Percentiles rank a stretch among this genome's conserved stretches.
phyloP scores from a whole-genome alignment of 1,284 basidiomycete genomes.

The Ceraceosorus guamensis region DNA sequence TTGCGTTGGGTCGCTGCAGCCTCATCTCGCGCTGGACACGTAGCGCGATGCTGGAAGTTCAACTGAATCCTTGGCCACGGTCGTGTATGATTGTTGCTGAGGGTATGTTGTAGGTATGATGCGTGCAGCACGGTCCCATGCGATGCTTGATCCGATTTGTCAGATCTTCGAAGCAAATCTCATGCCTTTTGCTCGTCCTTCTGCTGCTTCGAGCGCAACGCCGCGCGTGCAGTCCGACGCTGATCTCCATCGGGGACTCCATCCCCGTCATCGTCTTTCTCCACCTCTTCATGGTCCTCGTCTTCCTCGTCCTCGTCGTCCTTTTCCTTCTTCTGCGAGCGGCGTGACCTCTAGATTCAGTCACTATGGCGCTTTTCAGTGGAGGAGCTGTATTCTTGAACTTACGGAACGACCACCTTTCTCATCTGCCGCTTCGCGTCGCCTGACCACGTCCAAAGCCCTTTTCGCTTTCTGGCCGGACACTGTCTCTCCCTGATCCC shows the following conservation, averaged over 20 bases:
- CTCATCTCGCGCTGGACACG: too few species aligned
- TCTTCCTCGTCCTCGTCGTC: slow-evolving; percentile 7
- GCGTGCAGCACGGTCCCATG: too few species aligned
- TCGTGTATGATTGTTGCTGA: too few species aligned
- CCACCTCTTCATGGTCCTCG: slow-evolving; percentile 1
- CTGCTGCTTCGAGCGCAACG: neutral
- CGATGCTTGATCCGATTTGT: too few species aligned
- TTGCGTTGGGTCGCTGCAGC: too few species aligned
- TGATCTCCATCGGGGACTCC: neutral
- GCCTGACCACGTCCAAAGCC: slow-evolving; percentile 38
- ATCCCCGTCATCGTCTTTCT: slow-evolving; percentile 3
- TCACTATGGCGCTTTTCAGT: neutral
- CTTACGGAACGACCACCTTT: neutral
- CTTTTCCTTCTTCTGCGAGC: neutral
- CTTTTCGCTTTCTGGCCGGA: slow-evolving; percentile 28
- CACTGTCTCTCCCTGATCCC: slow-evolving; percentile 35
- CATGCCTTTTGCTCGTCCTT: neutral
- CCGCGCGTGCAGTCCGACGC: neutral
- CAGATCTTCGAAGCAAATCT: too few species aligned
- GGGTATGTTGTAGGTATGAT: too few species aligned
- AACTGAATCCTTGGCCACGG: too few species aligned
- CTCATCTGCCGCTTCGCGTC: slow-evolving; percentile 8
- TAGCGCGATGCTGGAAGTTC: too few species aligned
- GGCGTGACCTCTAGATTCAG: neutral
- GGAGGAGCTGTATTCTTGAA: neutral